Percentiles rank a stretch among this genome's conserved stretches.
phyloP scores from a whole-genome alignment of 352 stramenopile genomes.

The Phytophthora megakarya region DNA sequence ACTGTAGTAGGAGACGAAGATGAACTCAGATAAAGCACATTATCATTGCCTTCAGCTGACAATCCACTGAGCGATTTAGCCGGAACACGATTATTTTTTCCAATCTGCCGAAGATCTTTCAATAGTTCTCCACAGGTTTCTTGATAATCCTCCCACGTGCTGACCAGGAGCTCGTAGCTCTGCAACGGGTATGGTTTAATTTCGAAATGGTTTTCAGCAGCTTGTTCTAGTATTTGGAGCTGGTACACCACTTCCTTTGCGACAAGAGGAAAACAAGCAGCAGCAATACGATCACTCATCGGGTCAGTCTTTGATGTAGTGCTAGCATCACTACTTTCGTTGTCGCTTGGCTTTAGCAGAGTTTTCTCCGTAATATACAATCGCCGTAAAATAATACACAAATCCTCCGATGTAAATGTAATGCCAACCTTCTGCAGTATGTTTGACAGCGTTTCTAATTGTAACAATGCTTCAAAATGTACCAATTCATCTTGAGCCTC shows the following conservation, averaged over 20 bases:
- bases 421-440: conserved; percentile 61
- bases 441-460: conserved; percentile 52
- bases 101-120: conserved; percentile 59
- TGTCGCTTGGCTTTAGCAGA: not conserved
- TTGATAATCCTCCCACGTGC: conserved; percentile 64
- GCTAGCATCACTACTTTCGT: conserved; percentile 4
- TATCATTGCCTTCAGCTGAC: conserved; percentile 14
- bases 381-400: conserved; percentile 66
- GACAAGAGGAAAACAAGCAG: conserved; percentile 62
- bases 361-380: conserved; percentile 57
- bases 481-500: conserved; percentile 59
- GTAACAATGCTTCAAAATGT: conserved; percentile 54
- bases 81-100: conserved; percentile 72
- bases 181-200: conserved; percentile 40
- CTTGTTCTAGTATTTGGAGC: conserved; percentile 47
- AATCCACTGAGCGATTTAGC: conserved; percentile 43
- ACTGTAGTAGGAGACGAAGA: conserved; percentile 44
- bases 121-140: conserved; percentile 48
- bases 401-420: conserved; percentile 56
- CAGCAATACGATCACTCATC: conserved; percentile 68
- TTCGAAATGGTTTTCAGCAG: conserved; percentile 43
- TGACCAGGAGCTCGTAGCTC: conserved; percentile 61
- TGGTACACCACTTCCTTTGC: conserved; percentile 51
- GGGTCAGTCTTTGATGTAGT: conserved; percentile 26
- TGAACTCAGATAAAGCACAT: conserved; percentile 63